Conservation (phyloP, 495 filamentous ascomycete genomes). For the Choiromyces venosus region DNA sequence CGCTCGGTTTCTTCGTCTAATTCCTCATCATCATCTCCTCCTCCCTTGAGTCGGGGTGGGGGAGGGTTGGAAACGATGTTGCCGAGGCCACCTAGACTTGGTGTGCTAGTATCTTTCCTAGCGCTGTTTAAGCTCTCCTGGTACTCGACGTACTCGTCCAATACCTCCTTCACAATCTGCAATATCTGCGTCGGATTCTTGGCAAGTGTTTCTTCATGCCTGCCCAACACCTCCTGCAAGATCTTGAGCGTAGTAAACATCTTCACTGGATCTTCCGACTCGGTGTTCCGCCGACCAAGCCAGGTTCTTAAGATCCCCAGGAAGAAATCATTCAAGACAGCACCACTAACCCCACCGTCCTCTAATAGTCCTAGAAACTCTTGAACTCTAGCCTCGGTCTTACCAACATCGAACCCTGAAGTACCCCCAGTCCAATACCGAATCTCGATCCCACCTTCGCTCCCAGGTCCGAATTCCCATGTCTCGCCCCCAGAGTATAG, state of each 20-base stretch:
- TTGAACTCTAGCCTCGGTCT: conserved; percentile 26
- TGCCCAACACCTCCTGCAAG: conserved; percentile 33
- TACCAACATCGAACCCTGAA: conserved; percentile 8
- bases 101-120: background rate
- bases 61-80: conserved; percentile 23
- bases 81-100: conserved; percentile 22
- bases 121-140: conserved; percentile 11
- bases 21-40: conserved; percentile 13
- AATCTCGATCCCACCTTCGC: conserved; percentile 36
- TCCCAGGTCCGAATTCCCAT: conserved; percentile 35
- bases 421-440: background rate
- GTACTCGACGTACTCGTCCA: conserved; percentile 36
- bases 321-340: conserved; percentile 28
- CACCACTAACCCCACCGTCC: conserved; percentile 8
- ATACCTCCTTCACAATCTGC: conserved; percentile 34
- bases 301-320: conserved; percentile 28
- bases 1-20: conserved; percentile 29
- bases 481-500: conserved; percentile 15
- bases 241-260: conserved; percentile 36
- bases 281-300: conserved; percentile 16
- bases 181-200: conserved; percentile 37
- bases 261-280: conserved; percentile 24
- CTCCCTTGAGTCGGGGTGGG: conserved; percentile 4
- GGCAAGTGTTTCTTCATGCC: conserved; percentile 25
- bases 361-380: conserved; percentile 32